phyloP scores from a whole-genome alignment of 1,139 yeast species.

The Kluyveromyces sp. region DNA sequence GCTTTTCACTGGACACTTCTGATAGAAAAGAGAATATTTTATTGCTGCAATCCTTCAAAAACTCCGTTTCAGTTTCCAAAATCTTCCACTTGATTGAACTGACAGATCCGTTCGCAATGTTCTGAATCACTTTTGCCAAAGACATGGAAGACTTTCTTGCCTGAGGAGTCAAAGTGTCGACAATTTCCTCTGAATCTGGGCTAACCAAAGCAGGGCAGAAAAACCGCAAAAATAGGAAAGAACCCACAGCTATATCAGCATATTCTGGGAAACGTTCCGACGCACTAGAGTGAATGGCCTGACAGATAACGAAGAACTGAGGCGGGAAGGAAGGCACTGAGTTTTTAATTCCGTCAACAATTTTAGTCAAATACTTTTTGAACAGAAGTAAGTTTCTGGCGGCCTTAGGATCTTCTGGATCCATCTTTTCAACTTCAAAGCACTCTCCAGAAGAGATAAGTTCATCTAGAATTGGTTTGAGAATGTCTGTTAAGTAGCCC shows the following conservation, averaged over 20 bases:
- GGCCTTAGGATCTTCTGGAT: slow-evolving; percentile 35
- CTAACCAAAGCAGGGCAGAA: slow-evolving; percentile 89
- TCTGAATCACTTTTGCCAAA: slow-evolving; percentile 79
- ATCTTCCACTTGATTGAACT: slow-evolving; percentile 56
- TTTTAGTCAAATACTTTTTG: slow-evolving; percentile 47
- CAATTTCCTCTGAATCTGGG: slow-evolving; percentile 63
- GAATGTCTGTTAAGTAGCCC: slow-evolving; percentile 46
- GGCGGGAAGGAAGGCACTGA: slow-evolving; percentile 58
- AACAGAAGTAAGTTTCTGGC: slow-evolving; percentile 45
- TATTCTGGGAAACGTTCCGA: slow-evolving; percentile 57
- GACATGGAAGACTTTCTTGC: slow-evolving; percentile 72
- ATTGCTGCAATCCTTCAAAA: slow-evolving; percentile 40
- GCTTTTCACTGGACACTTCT: slow-evolving; percentile 28
- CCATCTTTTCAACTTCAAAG: slow-evolving; percentile 61
- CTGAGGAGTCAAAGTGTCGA: slow-evolving; percentile 35
- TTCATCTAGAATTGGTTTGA: slow-evolving; percentile 51
- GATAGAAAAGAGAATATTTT: slow-evolving; percentile 45
- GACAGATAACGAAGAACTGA: slow-evolving; percentile 69
- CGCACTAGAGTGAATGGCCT: slow-evolving; percentile 61
- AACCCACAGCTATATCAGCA: slow-evolving; percentile 69
- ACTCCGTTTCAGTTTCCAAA: slow-evolving; percentile 38
- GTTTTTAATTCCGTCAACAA: slow-evolving; percentile 55
- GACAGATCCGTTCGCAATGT: slow-evolving; percentile 75
- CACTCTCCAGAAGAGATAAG: slow-evolving; percentile 44
- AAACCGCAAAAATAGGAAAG: slow-evolving; percentile 76